Conservation (phyloP, 108 stramenopile genomes). For the Thalassiosira profunda region DNA sequence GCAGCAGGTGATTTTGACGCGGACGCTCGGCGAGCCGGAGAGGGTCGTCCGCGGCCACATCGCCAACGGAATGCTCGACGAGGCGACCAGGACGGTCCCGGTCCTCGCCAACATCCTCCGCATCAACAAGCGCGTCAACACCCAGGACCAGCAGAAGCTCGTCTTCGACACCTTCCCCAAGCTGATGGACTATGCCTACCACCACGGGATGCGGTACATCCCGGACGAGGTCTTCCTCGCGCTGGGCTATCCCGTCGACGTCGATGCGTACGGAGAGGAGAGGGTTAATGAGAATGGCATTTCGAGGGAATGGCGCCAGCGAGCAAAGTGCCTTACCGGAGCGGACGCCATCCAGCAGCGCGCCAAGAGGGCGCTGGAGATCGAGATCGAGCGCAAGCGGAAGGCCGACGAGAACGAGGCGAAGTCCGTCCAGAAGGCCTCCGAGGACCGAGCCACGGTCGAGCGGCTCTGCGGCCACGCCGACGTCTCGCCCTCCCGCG, state of each 20-base stretch:
- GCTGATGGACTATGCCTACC: not conserved
- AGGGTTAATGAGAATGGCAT: not conserved
- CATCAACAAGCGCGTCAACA: not conserved
- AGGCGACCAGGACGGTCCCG: not conserved
- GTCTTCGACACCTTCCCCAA: not conserved
- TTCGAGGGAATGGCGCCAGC: not conserved
- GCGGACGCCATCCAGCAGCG: not conserved
- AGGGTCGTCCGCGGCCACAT: not conserved
- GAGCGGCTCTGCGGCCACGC: no score
- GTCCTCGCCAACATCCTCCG: not conserved
- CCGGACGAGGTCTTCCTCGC: not conserved
- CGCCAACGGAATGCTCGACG: not conserved
- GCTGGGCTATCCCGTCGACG: not conserved
- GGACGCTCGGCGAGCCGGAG: not conserved
- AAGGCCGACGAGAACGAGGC: no score
- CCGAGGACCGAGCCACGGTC: no score
- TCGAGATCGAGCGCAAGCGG: not conserved
- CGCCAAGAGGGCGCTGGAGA: not conserved
- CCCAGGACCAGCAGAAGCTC: not conserved
- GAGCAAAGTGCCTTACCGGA: slow-evolving; percentile 1
- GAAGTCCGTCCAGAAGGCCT: no score
- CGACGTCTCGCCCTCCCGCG: no score
- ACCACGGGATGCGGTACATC: not conserved
- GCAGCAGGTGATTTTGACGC: not conserved
- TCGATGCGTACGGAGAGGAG: not conserved